phyloP scores from a whole-genome alignment of 2,329 filamentous ascomycete genomes.

The Botrytis deweyae region DNA sequence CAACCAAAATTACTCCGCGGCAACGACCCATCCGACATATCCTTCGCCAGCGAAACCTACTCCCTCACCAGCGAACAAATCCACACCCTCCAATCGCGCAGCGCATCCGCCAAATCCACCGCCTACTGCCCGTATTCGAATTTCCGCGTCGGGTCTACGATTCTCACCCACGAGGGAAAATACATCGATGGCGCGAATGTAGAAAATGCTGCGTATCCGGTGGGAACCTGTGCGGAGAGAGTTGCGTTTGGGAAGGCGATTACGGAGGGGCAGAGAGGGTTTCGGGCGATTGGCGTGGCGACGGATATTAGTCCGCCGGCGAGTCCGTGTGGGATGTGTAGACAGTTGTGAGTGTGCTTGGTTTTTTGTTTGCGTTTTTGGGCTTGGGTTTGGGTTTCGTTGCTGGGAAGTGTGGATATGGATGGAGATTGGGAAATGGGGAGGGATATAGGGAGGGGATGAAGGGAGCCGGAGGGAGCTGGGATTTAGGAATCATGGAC shows the following conservation, averaged over 20 bases:
- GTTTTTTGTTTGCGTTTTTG: not conserved
- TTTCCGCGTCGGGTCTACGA: constrained; percentile 83
- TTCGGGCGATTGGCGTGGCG: constrained; percentile 80
- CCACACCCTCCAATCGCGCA: constrained; percentile 61
- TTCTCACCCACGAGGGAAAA: constrained; percentile 61
- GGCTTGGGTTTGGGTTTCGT: not conserved
- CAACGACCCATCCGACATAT: constrained; percentile 4
- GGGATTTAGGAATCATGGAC: not conserved
- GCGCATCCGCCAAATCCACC: constrained; percentile 69
- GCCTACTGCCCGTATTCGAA: constrained; percentile 73
- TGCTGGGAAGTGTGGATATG: not conserved
- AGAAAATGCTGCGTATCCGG: constrained; percentile 87
- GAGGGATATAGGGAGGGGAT: not conserved
- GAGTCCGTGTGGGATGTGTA: constrained; percentile 92
- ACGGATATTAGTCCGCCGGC: constrained; percentile 71
- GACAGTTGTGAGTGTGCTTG: constrained; percentile 70
- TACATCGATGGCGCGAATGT: constrained; percentile 72
- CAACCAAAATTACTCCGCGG: not conserved
- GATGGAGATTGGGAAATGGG: not conserved
- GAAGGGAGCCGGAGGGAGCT: not conserved
- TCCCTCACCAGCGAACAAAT: constrained; percentile 64
- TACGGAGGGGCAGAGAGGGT: constrained; percentile 47
- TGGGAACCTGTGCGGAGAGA: constrained; percentile 92
- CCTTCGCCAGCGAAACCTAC: constrained; percentile 36
- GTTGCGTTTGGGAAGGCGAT: constrained; percentile 84